These are phyloP conservation scores for Purshia tridentata DNA, from an alignment of 306 rosid species.

Conservation along the genomic window DNA sequence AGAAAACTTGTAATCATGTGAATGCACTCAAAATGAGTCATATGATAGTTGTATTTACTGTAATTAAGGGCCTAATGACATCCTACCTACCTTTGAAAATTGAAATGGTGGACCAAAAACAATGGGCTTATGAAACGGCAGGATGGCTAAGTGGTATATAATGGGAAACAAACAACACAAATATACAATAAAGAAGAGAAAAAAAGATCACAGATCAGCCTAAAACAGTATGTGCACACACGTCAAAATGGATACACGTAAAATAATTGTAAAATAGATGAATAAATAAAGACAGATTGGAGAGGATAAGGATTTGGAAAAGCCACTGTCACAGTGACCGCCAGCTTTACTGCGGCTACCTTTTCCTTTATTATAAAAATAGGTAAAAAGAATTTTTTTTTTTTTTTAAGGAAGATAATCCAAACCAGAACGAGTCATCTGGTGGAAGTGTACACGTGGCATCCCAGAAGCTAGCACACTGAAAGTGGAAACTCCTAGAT, in stretches of 20 bases:
- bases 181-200: background rate
- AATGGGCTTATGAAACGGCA: background rate
- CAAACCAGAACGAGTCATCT: background rate
- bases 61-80: background rate
- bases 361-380: background rate
- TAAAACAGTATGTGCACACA: background rate
- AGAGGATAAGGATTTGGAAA: constrained; percentile 10
- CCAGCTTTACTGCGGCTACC: background rate
- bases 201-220: too few relatives aligned
- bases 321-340: background rate
- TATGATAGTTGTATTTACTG: background rate
- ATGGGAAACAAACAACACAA: background rate
- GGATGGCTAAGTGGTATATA: background rate
- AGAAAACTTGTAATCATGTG: too few relatives aligned
- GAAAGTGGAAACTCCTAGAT: background rate
- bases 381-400: background rate
- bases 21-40: background rate
- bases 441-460: constrained; percentile 15
- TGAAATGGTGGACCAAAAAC: background rate
- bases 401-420: background rate
- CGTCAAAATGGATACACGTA: too few relatives aligned
- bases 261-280: background rate
- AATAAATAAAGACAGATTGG: background rate
- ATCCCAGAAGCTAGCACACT: background rate
- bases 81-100: too few relatives aligned